Evolutionary conservation across 2,329 filamentous ascomycete species (phyloP).

Genomic region (Coniochaeta hoffmannii): DNA sequence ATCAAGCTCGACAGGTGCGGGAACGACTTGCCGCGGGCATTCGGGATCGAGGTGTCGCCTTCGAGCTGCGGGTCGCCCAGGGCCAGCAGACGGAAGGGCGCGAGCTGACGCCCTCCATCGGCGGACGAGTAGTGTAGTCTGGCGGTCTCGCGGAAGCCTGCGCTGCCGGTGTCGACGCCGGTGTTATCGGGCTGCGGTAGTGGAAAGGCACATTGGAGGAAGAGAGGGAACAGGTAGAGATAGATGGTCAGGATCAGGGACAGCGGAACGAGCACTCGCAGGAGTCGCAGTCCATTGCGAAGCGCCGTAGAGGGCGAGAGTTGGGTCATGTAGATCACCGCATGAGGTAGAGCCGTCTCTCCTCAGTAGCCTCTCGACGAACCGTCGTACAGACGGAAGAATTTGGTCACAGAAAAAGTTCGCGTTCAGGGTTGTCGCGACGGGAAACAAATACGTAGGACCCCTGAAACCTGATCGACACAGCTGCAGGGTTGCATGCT

Average conservation of each 20-base stretch:
- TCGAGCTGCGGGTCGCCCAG: constrained; percentile 92
- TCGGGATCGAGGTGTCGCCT: constrained; percentile 77
- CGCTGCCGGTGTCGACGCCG: constrained; percentile 9
- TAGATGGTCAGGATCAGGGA: constrained; percentile 65
- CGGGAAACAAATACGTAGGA: neutral
- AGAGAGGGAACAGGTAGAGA: constrained; percentile 80
- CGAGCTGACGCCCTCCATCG: constrained; percentile 24
- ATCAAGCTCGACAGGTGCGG: constrained; percentile 43
- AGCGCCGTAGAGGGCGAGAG: constrained; percentile 35
- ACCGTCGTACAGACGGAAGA: neutral
- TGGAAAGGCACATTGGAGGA: constrained; percentile 77
- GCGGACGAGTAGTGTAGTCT: constrained; percentile 31
- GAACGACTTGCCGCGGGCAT: constrained; percentile 42
- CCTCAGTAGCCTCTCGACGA: neutral
- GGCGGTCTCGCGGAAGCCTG: constrained; percentile 30
- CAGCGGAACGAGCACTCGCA: constrained; percentile 54
- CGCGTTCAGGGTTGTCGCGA: neutral
- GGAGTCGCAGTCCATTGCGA: constrained; percentile 48
- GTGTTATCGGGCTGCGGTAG: constrained; percentile 26
- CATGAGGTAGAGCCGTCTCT: constrained; percentile 19
- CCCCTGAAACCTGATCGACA: neutral
- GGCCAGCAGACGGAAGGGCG: constrained; percentile 80
- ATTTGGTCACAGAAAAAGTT: neutral
- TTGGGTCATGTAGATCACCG: constrained; percentile 41
- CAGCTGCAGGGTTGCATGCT: neutral